These are phyloP conservation scores for Globisporangium paroecandrum DNA, from an alignment of 352 stramenopile genomes.

Conservation along the genomic window DNA sequence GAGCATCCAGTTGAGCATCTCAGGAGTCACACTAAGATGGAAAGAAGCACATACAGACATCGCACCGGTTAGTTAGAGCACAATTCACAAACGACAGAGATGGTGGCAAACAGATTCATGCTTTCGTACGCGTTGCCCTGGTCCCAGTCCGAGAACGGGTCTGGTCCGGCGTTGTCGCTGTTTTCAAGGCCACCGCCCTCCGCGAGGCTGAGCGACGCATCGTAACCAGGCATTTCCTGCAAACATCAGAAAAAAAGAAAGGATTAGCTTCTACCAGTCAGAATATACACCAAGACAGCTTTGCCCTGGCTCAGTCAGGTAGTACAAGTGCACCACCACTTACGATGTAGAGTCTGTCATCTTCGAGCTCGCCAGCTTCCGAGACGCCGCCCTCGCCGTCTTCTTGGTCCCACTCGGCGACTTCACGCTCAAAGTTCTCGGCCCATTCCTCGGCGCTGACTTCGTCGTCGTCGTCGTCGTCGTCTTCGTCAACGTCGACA, in stretches of 20 bases:
- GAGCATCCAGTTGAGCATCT: constrained; percentile 87
- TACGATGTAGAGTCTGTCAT: constrained; percentile 71
- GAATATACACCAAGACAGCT: not conserved
- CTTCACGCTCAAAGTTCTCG: constrained; percentile 60
- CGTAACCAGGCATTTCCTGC: constrained; percentile 68
- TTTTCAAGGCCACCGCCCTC: constrained; percentile 43
- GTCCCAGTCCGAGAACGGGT: constrained; percentile 51
- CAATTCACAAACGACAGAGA: not conserved
- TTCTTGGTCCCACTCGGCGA: constrained; percentile 51
- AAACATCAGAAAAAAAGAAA: not conserved
- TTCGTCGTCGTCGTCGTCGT: constrained; percentile 38
- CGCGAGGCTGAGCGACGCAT: constrained; percentile 54
- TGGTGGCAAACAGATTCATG: not conserved
- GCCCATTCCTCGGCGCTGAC: constrained; percentile 58
- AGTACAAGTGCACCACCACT: constrained; percentile 4
- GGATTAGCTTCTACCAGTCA: not conserved
- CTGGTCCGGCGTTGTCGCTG: constrained; percentile 22
- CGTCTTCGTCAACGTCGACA: constrained; percentile 22
- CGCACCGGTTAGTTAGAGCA: not conserved
- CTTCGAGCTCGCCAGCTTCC: constrained; percentile 30
- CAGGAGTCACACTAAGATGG: constrained; percentile 32
- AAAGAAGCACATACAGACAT: not conserved
- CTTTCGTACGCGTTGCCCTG: constrained; percentile 53
- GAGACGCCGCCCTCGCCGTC: constrained; percentile 15
- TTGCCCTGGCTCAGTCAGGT: not conserved